These are phyloP conservation scores for Cryphonectria carpinicola DNA, from an alignment of 2,329 filamentous ascomycete species.

Conservation along the genomic window DNA sequence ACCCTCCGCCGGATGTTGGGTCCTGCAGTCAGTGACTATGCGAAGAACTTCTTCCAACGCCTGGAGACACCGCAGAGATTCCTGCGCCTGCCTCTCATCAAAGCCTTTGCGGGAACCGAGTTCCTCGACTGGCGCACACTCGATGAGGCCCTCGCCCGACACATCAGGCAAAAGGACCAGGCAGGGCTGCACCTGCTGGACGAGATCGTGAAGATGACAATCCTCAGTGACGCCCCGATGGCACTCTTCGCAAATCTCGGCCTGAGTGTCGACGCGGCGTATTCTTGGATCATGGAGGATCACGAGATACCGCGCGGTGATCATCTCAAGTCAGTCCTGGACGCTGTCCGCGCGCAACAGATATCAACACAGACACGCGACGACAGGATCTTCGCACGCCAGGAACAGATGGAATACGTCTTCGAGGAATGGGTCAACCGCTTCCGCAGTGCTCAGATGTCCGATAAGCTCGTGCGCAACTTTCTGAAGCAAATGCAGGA, in stretches of 20 bases:
- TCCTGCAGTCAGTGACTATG: slow-evolving; percentile 56
- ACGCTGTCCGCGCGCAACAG: slow-evolving; percentile 46
- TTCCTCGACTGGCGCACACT: slow-evolving; percentile 67
- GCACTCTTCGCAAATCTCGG: slow-evolving; percentile 86
- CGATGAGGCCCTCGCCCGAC: slow-evolving; percentile 73
- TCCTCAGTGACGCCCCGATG: slow-evolving; percentile 77
- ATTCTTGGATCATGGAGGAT: slow-evolving; percentile 79
- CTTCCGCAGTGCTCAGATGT: slow-evolving; percentile 74
- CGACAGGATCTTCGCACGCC: slow-evolving; percentile 62
- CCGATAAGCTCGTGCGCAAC: slow-evolving; percentile 70
- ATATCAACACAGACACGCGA: slow-evolving; percentile 53
- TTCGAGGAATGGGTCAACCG: slow-evolving; percentile 95
- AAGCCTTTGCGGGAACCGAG: slow-evolving; percentile 62
- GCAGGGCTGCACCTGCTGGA: slow-evolving; percentile 80
- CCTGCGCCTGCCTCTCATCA: slow-evolving; percentile 60
- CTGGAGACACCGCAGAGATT: slow-evolving; percentile 57
- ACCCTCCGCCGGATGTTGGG: slow-evolving; percentile 63
- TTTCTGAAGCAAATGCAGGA: slow-evolving; percentile 87
- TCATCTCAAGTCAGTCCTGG: slow-evolving; percentile 69
- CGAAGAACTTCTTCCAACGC: slow-evolving; percentile 59
- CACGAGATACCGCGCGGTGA: slow-evolving; percentile 66
- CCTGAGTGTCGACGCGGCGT: slow-evolving; percentile 78
- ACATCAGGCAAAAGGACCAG: slow-evolving; percentile 71
- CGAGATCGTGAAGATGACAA: slow-evolving; percentile 74
- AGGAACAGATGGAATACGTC: slow-evolving; percentile 89